These are phyloP conservation scores for Fusarium sp. DNA, from an alignment of 2,329 filamentous ascomycete species.

Conservation along the genomic window DNA sequence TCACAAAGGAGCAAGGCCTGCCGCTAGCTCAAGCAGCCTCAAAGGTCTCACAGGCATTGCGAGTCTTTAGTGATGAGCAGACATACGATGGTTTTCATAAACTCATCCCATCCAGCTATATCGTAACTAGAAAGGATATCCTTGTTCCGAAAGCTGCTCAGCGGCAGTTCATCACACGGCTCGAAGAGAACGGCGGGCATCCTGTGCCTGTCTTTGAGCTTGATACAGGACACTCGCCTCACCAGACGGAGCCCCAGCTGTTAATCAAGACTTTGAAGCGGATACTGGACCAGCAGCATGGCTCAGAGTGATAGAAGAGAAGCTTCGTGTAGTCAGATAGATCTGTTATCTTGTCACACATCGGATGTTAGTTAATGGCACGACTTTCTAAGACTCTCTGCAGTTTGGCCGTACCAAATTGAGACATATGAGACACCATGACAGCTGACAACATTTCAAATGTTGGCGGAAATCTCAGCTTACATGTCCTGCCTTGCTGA, in stretches of 20 bases:
- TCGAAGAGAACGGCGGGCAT: slow-evolving; percentile 16
- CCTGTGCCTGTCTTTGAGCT: slow-evolving; percentile 6
- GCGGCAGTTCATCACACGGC: not conserved
- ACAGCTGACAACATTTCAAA: not conserved
- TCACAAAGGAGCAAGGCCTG: not conserved
- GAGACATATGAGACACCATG: not conserved
- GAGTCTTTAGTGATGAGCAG: slow-evolving; percentile 12
- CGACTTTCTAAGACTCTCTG: not conserved
- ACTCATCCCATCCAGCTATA: slow-evolving; percentile 1
- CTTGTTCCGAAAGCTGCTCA: slow-evolving; percentile 5
- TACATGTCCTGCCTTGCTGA: not conserved
- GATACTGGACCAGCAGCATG: not conserved
- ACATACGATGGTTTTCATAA: slow-evolving; percentile 12
- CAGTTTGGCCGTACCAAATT: not conserved
- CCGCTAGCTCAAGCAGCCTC: not conserved
- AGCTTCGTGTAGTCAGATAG: not conserved
- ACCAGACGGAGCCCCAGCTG: not conserved
- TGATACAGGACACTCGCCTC: slow-evolving; percentile 16
- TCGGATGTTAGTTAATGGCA: not conserved
- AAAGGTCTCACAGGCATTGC: not conserved
- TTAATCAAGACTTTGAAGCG: not conserved
- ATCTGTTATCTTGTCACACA: not conserved
- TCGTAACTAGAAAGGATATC: slow-evolving; percentile 1
- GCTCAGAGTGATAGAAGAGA: not conserved
- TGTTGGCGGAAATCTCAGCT: not conserved